Base-by-base conservation (phyloP, 2,329 filamentous ascomycete genomes). In the Metarhizium rileyi region DNA sequence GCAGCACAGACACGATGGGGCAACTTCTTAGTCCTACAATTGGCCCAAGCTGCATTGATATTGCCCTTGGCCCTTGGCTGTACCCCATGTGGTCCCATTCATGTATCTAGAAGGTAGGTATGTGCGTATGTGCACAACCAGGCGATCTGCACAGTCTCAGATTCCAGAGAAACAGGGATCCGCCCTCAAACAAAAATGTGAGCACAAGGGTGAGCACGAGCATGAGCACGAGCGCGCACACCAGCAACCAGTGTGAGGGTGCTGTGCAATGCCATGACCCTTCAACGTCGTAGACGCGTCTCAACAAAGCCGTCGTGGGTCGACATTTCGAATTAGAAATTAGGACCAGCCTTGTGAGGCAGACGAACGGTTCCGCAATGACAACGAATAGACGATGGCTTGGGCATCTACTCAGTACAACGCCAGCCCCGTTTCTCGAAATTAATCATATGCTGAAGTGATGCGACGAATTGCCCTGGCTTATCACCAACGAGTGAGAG, bases 111-210 rank as follows among this genome's bases (percentile, higher is more conserved):
- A n/a, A n/a, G n/a, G n/a, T n/a, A n/a, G n/a, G n/a, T n/a, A n/a
- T n/a, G n/a, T n/a, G n/a, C n/a, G n/a, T n/a, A n/a, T n/a, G n/a
- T n/a, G n/a, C n/a, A n/a, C n/a, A n/a, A n/a, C 30, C 14, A 43
- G 23, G 55, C 59, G 63, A 65, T 65, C 62, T 65, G 60, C 63
- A 62, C 61, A 61, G 63, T 65, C 61, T 65, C 61, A 65, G 63
- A 65, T 65, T 57, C 48, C 48, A 46, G 33, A 47, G 36, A 30
- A 46, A 48, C 30, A 47, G 12, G 35, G 33, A 14, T 7, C 45
- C 26, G 35, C 20, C 26, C 40, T 48, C n/a, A 16, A 38, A 10
- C 35, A 38, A 18, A 20, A 20, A n/a, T 20, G 10, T 38, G 35
- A 20, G 35, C 35, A 38, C 10, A 10, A 38, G 35, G 4, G 20